A percentile compares a stretch with the other conserved stretches of the same genome.
phyloP scores from a whole-genome alignment of 331 rosid genomes.

The Rhamnella rubrinervis region DNA sequence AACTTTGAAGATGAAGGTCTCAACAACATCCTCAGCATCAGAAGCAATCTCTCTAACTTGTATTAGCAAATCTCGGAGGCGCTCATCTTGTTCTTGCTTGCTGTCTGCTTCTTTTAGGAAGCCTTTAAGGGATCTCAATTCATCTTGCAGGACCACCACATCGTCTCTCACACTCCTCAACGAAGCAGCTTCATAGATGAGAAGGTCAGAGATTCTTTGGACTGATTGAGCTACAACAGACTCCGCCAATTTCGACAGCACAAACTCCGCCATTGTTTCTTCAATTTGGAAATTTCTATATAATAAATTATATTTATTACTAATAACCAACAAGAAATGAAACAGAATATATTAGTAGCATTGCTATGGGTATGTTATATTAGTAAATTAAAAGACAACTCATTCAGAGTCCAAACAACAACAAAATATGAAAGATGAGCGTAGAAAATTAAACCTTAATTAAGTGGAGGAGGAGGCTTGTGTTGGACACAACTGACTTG shows the following conservation, averaged over 20 bases:
- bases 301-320: too few relatives aligned
- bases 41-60: constrained; percentile 9
- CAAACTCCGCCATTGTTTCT: neutral
- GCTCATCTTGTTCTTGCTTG: neutral
- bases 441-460: too few relatives aligned
- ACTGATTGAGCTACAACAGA: constrained; percentile 10
- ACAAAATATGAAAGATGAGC: too few relatives aligned
- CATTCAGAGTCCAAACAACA: too few relatives aligned
- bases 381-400: too few relatives aligned
- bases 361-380: too few relatives aligned
- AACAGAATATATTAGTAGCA: too few relatives aligned
- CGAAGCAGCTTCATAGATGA: neutral
- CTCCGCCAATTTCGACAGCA: neutral
- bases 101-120: neutral
- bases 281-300: too few relatives aligned
- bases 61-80: constrained; percentile 3
- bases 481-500: too few relatives aligned
- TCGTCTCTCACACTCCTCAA: constrained; percentile 3
- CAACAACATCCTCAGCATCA: constrained; percentile 17
- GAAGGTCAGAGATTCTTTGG: neutral
- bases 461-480: too few relatives aligned
- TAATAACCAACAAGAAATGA: too few relatives aligned
- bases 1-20: neutral
- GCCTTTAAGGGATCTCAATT: neutral
- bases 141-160: neutral